A percentile compares a stretch with the other conserved stretches of the same genome.
These are phyloP conservation scores for Colletotrichum sidae DNA, from an alignment of 2,329 filamentous ascomycete species.

Conservation along the genomic window DNA sequence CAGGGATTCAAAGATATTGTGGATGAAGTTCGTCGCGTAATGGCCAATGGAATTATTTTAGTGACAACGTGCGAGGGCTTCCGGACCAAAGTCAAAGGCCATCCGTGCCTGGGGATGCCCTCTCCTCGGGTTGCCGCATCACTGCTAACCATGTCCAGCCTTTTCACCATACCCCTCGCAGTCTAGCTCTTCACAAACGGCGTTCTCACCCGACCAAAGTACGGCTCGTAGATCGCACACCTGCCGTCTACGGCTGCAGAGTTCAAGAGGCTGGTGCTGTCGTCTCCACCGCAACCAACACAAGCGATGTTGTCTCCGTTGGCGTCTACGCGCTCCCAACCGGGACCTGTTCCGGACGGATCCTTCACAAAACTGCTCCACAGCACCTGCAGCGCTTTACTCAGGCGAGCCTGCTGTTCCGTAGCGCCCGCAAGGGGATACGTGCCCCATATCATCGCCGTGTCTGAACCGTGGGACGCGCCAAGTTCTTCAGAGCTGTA, in stretches of 20 bases:
- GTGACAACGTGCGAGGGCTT: no score
- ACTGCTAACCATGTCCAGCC: no score
- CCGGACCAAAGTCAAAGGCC: no score
- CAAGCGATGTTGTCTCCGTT: slow-evolving; percentile 1
- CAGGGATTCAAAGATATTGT: no score
- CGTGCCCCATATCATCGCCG: slow-evolving; percentile 20
- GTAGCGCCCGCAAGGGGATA: slow-evolving; percentile 12
- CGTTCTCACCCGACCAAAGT: slow-evolving; percentile 10
- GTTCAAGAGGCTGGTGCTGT: background rate
- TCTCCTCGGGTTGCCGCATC: no score
- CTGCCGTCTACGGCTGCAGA: slow-evolving; percentile 3
- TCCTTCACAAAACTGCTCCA: slow-evolving; percentile 29
- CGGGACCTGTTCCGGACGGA: slow-evolving; percentile 5
- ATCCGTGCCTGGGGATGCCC: no score
- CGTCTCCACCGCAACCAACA: slow-evolving; percentile 5
- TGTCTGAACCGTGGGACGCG: slow-evolving; percentile 21
- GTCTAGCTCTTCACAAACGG: slow-evolving; percentile 10
- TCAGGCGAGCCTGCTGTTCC: slow-evolving; percentile 5
- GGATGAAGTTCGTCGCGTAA: no score
- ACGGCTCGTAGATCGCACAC: slow-evolving; percentile 6
- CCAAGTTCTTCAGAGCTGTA: slow-evolving; percentile 22
- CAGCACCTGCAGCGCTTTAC: slow-evolving; percentile 2
- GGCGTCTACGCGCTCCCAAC: slow-evolving; percentile 13
- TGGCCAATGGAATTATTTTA: no score
- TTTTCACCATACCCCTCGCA: no score